Conservation (phyloP, 768 basidiomycete species). For the Amanita inopinata region DNA sequence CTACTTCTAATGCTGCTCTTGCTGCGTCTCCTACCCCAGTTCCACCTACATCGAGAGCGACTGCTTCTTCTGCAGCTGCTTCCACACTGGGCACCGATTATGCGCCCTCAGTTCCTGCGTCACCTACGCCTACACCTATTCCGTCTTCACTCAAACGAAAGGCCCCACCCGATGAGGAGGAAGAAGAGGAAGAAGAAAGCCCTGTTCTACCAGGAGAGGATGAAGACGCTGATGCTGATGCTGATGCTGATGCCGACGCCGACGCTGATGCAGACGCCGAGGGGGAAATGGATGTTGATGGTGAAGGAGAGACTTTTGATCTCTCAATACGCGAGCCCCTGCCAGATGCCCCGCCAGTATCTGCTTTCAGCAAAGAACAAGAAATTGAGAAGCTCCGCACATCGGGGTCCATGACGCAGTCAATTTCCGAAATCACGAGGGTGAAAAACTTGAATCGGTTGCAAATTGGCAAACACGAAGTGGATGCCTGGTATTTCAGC, state of each 20-base stretch:
- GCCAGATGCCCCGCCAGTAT: slow-evolving; percentile 40
- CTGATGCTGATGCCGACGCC: slow-evolving; percentile 45
- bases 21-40: slow-evolving; percentile 51
- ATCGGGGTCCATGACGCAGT: slow-evolving; percentile 98
- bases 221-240: slow-evolving; percentile 41
- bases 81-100: slow-evolving; percentile 26
- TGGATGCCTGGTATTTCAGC: slow-evolving; percentile 99
- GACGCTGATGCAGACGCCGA: slow-evolving; percentile 49
- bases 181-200: slow-evolving; percentile 48
- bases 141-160: slow-evolving; percentile 57
- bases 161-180: slow-evolving; percentile 53
- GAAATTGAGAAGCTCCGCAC: slow-evolving; percentile 98
- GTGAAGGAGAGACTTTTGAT: slow-evolving; percentile 70
- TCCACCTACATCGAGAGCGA: slow-evolving; percentile 35
- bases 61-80: not conserved
- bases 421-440: slow-evolving; percentile 92
- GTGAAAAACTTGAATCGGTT: slow-evolving; percentile 97
- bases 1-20: slow-evolving; percentile 56
- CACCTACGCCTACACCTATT: slow-evolving; percentile 46
- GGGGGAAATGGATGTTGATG: slow-evolving; percentile 68
- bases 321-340: slow-evolving; percentile 43
- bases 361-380: slow-evolving; percentile 89
- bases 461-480: slow-evolving; percentile 92
- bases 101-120: slow-evolving; percentile 25
- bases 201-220: slow-evolving; percentile 20